Percentiles rank a stretch among this genome's conserved stretches.
These are phyloP conservation scores for Circinella umbellata DNA, from an alignment of 371 early-diverging fungal species.

Conservation along the genomic window DNA sequence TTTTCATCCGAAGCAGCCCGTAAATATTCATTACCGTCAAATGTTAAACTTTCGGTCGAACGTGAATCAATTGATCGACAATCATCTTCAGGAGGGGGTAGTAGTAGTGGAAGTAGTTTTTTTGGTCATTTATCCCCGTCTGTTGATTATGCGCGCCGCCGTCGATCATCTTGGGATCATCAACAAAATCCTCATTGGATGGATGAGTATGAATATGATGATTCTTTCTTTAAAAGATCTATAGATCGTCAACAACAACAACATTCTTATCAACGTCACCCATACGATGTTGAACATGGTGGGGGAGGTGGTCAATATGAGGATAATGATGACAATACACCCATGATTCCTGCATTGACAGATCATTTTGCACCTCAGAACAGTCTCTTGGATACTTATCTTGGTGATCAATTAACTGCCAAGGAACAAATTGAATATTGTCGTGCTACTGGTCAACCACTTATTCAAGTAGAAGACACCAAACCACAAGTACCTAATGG, in stretches of 20 bases:
- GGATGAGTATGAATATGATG: conserved; percentile 14
- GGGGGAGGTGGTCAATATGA: conserved; percentile 15
- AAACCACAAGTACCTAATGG: conserved; percentile 45
- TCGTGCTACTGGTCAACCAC: conserved; percentile 53
- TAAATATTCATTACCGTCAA: conserved; percentile 37
- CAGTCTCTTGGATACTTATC: conserved; percentile 43
- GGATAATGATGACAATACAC: conserved; percentile 35
- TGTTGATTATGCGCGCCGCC: conserved; percentile 9
- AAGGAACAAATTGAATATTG: conserved; percentile 57
- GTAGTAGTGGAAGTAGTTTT: conserved; percentile 14
- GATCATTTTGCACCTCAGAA: conserved; percentile 57
- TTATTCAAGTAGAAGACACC: conserved; percentile 42
- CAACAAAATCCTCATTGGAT: conserved; percentile 4
- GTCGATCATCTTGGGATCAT: conserved; percentile 25
- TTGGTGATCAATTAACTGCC: conserved; percentile 50
- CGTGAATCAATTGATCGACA: conserved; percentile 21
- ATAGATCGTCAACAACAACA: not conserved
- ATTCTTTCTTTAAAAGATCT: conserved; percentile 1
- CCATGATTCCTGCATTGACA: conserved; percentile 46
- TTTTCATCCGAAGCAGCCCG: conserved; percentile 19
- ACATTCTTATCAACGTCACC: conserved; percentile 1
- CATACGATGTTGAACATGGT: conserved; percentile 30
- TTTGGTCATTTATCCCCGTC: conserved; percentile 9
- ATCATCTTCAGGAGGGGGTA: conserved; percentile 13
- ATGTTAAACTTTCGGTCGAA: conserved; percentile 14